phyloP scores from a whole-genome alignment of 83 land plant genomes.

The Picea engelmannii region DNA sequence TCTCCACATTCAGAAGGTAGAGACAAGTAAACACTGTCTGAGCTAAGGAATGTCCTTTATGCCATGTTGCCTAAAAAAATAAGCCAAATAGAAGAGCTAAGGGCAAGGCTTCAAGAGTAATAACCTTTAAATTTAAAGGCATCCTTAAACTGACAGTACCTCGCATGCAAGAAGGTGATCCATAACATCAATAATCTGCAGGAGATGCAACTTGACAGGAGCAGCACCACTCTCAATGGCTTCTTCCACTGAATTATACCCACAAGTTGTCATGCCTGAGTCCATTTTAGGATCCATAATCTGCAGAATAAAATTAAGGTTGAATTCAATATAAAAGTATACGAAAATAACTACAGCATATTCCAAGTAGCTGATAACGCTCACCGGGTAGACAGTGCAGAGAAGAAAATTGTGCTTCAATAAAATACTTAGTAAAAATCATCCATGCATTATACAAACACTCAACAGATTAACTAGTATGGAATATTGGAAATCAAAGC shows the following conservation, averaged over 20 bases:
- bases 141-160: conserved; percentile 38
- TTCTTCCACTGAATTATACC: conserved; percentile 82
- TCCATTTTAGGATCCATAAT: conserved; percentile 99
- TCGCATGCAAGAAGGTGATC: conserved; percentile 97
- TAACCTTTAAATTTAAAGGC: no score
- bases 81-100: no score
- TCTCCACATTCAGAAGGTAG: conserved; percentile 76
- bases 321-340: background rate
- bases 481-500: no score
- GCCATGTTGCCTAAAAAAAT: conserved; percentile 85
- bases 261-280: conserved; percentile 84
- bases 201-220: conserved; percentile 68
- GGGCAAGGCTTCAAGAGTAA: no score
- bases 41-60: conserved; percentile 80
- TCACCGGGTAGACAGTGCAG: no score
- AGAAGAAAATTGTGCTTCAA: background rate
- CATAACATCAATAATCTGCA: conserved; percentile 75
- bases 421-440: background rate
- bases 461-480: no score
- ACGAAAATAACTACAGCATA: background rate
- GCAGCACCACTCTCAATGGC: conserved; percentile 91
- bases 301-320: conserved; percentile 25
- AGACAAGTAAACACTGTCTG: conserved; percentile 95
- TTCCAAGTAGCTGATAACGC: background rate
- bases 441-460: no score